phyloP scores from a whole-genome alignment of 495 filamentous ascomycete genomes.

The Collariella sp. region DNA sequence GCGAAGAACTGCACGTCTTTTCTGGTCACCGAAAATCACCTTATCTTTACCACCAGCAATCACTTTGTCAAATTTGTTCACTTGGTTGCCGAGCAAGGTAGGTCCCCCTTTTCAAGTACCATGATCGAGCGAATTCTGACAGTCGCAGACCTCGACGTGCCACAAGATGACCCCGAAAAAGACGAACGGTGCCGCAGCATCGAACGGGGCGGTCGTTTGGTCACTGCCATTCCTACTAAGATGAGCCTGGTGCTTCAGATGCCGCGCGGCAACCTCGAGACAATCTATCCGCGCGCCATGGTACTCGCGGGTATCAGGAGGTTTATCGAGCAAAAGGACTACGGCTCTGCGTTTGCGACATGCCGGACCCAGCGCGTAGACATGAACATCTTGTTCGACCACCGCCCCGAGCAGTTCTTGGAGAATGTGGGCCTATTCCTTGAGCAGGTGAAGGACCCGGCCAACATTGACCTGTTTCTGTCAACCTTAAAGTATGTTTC shows the following conservation, averaged over 20 bases:
- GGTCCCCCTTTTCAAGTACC: constrained; percentile 10
- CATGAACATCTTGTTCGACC: constrained; percentile 96
- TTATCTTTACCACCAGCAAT: constrained; percentile 84
- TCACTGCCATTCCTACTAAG: constrained; percentile 81
- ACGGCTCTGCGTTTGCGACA: constrained; percentile 71
- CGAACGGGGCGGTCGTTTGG: constrained; percentile 76
- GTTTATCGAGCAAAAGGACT: constrained; percentile 69
- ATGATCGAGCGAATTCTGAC: constrained; percentile 1
- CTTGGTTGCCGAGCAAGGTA: constrained; percentile 58
- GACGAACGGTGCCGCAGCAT: constrained; percentile 91
- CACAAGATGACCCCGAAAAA: constrained; percentile 77
- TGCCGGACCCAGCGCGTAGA: constrained; percentile 92
- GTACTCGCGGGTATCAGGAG: constrained; percentile 80
- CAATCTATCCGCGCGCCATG: constrained; percentile 85
- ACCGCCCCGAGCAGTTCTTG: constrained; percentile 76
- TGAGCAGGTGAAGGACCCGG: constrained; percentile 74
- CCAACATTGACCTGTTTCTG: constrained; percentile 85
- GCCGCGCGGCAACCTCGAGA: constrained; percentile 92
- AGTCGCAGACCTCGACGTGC: constrained; percentile 61
- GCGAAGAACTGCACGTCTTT: constrained; percentile 88
- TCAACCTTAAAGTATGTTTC: constrained; percentile 71
- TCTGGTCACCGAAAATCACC: constrained; percentile 66
- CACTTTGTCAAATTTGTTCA: constrained; percentile 93
- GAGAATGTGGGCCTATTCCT: constrained; percentile 66
- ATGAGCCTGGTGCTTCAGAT: constrained; percentile 82